Conservation (phyloP, 1,284 basidiomycete genomes). For the Stygiomarasmius scandens region DNA sequence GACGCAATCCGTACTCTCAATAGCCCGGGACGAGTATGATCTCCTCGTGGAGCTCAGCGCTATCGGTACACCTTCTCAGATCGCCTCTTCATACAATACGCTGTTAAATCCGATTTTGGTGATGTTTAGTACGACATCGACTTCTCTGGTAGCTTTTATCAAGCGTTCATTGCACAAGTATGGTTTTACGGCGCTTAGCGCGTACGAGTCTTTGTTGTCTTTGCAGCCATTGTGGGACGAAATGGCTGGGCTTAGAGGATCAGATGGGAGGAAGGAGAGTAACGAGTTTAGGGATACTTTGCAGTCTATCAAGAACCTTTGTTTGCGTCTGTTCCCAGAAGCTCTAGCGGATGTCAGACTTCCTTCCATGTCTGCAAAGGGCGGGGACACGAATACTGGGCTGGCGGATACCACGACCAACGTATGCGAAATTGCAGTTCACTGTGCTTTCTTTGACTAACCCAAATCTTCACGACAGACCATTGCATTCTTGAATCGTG, state of each 20-base stretch:
- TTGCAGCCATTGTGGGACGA: conserved; percentile 68
- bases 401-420: conserved; percentile 64
- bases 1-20: conserved; percentile 60
- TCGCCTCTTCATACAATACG: conserved; percentile 58
- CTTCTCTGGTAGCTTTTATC: conserved; percentile 65
- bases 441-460: conserved; percentile 5
- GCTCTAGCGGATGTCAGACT: conserved; percentile 75
- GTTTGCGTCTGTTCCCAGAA: conserved; percentile 79
- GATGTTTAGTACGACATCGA: conserved; percentile 63
- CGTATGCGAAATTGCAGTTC: conserved; percentile 39
- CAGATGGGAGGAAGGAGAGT: conserved; percentile 45
- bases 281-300: conserved; percentile 75
- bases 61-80: conserved; percentile 46
- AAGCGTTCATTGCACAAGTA: conserved; percentile 86
- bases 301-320: conserved; percentile 63
- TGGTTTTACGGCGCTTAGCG: conserved; percentile 76
- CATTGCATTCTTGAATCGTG: conserved; percentile 64
- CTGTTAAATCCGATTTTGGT: conserved; percentile 65
- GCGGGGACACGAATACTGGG: conserved; percentile 56
- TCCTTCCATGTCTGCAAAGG: conserved; percentile 40
- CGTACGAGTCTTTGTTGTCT: conserved; percentile 57
- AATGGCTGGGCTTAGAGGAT: conserved; percentile 51
- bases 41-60: conserved; percentile 65
- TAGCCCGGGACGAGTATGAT: conserved; percentile 71
- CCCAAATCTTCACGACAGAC: conserved; percentile 43